Percentiles rank a stretch among this genome's conserved stretches.
These are phyloP conservation scores for Heritiera fomes DNA, from an alignment of 345 rosid genomes.

Conservation along the genomic window DNA sequence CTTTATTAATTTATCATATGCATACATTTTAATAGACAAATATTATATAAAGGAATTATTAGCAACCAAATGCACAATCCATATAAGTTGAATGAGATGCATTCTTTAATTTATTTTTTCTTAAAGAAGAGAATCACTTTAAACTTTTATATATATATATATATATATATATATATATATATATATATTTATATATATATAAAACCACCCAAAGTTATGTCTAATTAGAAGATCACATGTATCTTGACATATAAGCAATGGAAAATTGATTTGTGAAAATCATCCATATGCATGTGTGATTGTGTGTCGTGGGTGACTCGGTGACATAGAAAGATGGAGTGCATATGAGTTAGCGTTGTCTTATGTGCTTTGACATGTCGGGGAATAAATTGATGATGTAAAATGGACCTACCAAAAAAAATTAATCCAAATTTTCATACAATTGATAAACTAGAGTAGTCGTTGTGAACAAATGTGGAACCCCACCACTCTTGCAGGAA, in stretches of 20 bases:
- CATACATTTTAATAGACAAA: no score
- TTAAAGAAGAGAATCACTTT: not conserved
- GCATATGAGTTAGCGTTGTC: conserved; percentile 28
- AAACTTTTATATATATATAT: not conserved
- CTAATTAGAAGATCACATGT: not conserved
- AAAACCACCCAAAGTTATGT: not conserved
- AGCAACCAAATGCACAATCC: not conserved
- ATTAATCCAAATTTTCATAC: not conserved
- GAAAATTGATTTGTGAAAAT: not conserved
- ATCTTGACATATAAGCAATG: not conserved
- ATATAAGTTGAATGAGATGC: not conserved
- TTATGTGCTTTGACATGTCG: conserved; percentile 41
- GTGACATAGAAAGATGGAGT: not conserved
- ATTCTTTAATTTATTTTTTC: not conserved
- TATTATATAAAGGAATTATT: not conserved
- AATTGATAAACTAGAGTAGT: not conserved
- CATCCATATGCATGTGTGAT: not conserved
- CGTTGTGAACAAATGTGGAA: conserved; percentile 12
- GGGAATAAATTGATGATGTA: conserved; percentile 39
- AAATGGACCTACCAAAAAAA: conserved; percentile 43
- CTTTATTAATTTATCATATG: no score
- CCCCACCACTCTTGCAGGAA: conserved; percentile 35
- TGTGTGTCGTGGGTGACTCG: not conserved
- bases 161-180: no score
- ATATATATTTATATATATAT: no score